Evolutionary conservation across 352 stramenopile genomes (phyloP), one percentile per base, ranked within the genome.

Genomic region (Pythium graminicola): DNA sequence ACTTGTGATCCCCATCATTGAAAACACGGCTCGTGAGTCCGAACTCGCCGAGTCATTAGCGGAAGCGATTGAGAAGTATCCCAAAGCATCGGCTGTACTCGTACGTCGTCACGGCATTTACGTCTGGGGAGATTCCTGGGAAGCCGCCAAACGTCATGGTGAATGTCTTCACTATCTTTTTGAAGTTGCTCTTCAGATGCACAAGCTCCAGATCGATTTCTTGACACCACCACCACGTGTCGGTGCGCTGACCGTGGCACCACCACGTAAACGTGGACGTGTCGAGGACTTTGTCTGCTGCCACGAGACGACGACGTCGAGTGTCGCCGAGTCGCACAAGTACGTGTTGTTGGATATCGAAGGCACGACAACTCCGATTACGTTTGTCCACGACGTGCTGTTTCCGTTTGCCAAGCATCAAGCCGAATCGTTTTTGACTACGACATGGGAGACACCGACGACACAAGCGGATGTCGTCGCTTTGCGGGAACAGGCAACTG

Each of bases 131-230:
- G 80, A 96, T 62, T 90, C 80, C 23, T 99, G 95, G 95, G 91
- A 98, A 66, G 83, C 93, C 54, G 91, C 93, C 36, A 99, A 99
- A 70, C 94, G 93, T 29, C 94, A 98, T 55, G 94, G 84, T 44
- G 95, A 99, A 73, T 97, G 89, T 27, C 84, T 98, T 43, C 93
- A 99, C 78, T 99, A 99, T 67, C 73, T 99, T 9, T 98, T 99
- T 50, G 76, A 97, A 60, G 70, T 68, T 16, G 86, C 78, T 14
- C 77, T 97, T 35, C 82, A 95, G 62, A 96, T 97, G 88, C 86
- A 78, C 57, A 76, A 79, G 32, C 80, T 95, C 59, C 70, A 81
- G 9, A 61, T 97, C 22, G 86, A 97, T 64, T 85, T 72, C 36
- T 65, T 72, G 5, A 51, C 62, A 10, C 65, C 86, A 1, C 72